These are phyloP conservation scores for Cornus kousa DNA, from an alignment of 148 eudicot genomes.

Conservation along the genomic window DNA sequence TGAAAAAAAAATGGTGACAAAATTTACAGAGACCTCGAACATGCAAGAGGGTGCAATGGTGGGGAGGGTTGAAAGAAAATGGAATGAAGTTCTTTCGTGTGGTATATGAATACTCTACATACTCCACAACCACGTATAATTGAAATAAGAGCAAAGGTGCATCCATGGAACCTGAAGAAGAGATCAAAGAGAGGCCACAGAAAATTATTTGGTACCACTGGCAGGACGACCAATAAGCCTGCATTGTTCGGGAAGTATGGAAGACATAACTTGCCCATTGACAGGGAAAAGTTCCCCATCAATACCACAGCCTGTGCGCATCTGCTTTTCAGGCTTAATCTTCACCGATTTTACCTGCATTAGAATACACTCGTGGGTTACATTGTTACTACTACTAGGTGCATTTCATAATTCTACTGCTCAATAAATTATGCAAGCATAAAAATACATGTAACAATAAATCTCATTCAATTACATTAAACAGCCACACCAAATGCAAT, in stretches of 20 bases:
- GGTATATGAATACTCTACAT: constrained; percentile 1
- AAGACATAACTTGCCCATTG: constrained; percentile 73
- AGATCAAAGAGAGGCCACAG: neutral
- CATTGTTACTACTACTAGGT: neutral
- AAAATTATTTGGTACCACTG: constrained; percentile 35
- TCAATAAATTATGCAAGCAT: neutral
- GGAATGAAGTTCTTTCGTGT: neutral
- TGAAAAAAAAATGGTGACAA: neutral
- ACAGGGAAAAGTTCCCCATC: constrained; percentile 93
- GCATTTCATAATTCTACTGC: neutral
- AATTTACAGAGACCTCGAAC: constrained; percentile 14
- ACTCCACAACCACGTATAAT: neutral
- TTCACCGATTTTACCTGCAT: constrained; percentile 94
- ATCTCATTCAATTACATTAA: too few species aligned
- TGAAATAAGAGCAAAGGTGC: constrained; percentile 3
- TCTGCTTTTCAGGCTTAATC: constrained; percentile 82
- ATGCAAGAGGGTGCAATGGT: constrained; percentile 3
- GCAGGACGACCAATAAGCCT: constrained; percentile 87
- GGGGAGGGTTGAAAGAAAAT: constrained; percentile 1
- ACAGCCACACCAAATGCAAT: neutral
- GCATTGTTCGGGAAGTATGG: constrained; percentile 90
- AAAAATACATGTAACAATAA: neutral
- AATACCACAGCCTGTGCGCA: constrained; percentile 85
- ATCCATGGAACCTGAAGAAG: neutral
- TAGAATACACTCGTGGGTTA: neutral